phyloP scores from a whole-genome alignment of 2,329 filamentous ascomycete genomes.

The Fusarium sp. region DNA sequence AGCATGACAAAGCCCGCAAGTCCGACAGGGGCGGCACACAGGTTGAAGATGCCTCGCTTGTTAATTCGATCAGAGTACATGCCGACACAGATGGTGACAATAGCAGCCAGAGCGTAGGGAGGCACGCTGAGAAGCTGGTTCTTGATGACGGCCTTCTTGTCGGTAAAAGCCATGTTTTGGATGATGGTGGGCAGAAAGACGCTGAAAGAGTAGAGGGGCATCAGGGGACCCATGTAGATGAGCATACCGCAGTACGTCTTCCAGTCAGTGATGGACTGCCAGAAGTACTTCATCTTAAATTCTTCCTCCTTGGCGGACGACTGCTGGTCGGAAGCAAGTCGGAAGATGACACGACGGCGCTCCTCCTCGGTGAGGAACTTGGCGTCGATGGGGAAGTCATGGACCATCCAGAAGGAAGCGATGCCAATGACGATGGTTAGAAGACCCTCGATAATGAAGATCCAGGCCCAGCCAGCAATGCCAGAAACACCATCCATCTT shows the following conservation, averaged over 20 bases:
- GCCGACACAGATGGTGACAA: conserved; percentile 61
- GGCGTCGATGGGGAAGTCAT: conserved; percentile 86
- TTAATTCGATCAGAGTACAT: conserved; percentile 83
- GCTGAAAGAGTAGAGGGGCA: conserved; percentile 81
- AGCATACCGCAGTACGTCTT: conserved; percentile 84
- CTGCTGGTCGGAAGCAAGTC: conserved; percentile 81
- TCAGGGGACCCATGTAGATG: conserved; percentile 84
- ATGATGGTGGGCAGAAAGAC: conserved; percentile 88
- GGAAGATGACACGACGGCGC: conserved; percentile 78
- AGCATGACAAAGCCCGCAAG: conserved; percentile 87
- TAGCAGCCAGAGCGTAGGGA: conserved; percentile 58
- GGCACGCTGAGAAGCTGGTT: conserved; percentile 65
- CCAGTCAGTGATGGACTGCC: conserved; percentile 83
- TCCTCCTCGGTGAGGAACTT: conserved; percentile 80
- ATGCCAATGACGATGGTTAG: conserved; percentile 79
- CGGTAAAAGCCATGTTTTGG: conserved; percentile 62
- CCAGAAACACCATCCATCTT: conserved; percentile 77
- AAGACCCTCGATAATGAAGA: conserved; percentile 80
- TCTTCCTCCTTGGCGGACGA: conserved; percentile 81
- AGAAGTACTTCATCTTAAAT: conserved; percentile 82
- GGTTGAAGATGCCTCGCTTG: conserved; percentile 85
- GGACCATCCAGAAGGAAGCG: conserved; percentile 82
- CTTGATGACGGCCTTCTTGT: conserved; percentile 51
- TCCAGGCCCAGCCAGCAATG: conserved; percentile 74
- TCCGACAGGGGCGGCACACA: conserved; percentile 77